Evolutionary conservation across 495 filamentous ascomycete species (phyloP).

Genomic region (Rusavskia elegans): DNA sequence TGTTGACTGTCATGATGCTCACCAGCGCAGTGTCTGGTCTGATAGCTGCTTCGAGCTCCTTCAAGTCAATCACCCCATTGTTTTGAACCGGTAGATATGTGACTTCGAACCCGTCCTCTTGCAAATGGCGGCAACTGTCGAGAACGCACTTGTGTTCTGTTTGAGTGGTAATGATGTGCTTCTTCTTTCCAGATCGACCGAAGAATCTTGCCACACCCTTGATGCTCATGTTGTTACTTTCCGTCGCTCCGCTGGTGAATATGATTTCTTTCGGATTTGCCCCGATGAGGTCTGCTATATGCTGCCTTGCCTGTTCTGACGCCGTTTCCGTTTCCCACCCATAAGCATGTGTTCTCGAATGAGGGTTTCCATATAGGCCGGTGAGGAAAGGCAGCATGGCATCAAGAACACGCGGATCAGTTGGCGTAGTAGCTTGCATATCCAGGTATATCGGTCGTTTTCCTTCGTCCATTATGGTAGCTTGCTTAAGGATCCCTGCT

Average conservation of each 20-base stretch:
- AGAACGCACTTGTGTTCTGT: slow-evolving; percentile 99
- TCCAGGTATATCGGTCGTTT: slow-evolving; percentile 92
- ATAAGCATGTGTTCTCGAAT: slow-evolving; percentile 94
- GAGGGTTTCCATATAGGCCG: slow-evolving; percentile 90
- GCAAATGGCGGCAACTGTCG: slow-evolving; percentile 89
- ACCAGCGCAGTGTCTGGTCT: slow-evolving; percentile 82
- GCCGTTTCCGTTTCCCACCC: slow-evolving; percentile 97
- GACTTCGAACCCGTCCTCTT: slow-evolving; percentile 91
- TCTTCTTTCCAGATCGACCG: slow-evolving; percentile 84
- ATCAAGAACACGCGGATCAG: slow-evolving; percentile 86
- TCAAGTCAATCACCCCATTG: slow-evolving; percentile 71
- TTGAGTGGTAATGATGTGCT: slow-evolving; percentile 91
- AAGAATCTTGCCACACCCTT: slow-evolving; percentile 97
- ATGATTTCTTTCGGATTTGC: slow-evolving; percentile 97
- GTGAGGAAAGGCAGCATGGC: slow-evolving; percentile 93
- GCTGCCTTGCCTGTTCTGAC: slow-evolving; percentile 66
- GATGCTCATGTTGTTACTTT: slow-evolving; percentile 99
- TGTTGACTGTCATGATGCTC: slow-evolving; percentile 98
- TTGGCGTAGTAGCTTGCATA: slow-evolving; percentile 96
- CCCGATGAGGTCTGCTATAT: slow-evolving; percentile 77
- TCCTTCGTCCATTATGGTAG: slow-evolving; percentile 85
- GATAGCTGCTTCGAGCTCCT: slow-evolving; percentile 79
- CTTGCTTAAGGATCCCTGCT: slow-evolving; percentile 81
- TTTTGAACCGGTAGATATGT: slow-evolving; percentile 83
- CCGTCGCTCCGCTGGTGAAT: slow-evolving; percentile 93